Percentiles rank a stretch among this genome's conserved stretches.
These are phyloP conservation scores for Alternaria infectoria DNA, from an alignment of 2,329 filamentous ascomycete species.

Conservation along the genomic window DNA sequence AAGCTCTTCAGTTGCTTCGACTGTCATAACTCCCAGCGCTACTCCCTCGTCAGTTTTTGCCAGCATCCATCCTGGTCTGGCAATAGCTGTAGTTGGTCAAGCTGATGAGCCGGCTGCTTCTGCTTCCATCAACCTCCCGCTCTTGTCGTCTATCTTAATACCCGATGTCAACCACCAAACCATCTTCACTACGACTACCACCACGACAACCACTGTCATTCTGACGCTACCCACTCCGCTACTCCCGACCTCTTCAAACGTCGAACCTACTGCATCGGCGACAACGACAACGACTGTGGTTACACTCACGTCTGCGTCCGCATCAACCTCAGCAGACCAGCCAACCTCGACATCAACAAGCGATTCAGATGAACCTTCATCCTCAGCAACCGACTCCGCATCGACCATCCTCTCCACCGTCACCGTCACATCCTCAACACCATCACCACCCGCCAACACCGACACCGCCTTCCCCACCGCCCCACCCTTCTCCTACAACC, in stretches of 20 bases:
- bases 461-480: neutral
- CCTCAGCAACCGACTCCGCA: neutral
- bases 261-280: neutral
- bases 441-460: neutral
- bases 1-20: neutral
- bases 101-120: neutral
- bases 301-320: neutral
- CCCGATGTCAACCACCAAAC: neutral
- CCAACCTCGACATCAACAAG: neutral
- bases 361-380: neutral
- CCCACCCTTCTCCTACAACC: slow-evolving; percentile 8
- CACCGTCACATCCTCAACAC: neutral
- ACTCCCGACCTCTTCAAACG: neutral
- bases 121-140: neutral
- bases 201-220: neutral
- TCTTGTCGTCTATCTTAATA: slow-evolving; percentile 8
- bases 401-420: neutral
- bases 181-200: neutral
- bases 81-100: neutral
- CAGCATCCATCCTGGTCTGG: neutral
- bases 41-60: neutral
- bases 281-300: neutral
- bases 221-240: neutral
- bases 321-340: neutral
- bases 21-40: neutral